A percentile compares a stretch with the other conserved stretches of the same genome.
These are phyloP conservation scores for Paraurostyla sp. DNA, from an alignment of 73 alveolate species.

Conservation along the genomic window DNA sequence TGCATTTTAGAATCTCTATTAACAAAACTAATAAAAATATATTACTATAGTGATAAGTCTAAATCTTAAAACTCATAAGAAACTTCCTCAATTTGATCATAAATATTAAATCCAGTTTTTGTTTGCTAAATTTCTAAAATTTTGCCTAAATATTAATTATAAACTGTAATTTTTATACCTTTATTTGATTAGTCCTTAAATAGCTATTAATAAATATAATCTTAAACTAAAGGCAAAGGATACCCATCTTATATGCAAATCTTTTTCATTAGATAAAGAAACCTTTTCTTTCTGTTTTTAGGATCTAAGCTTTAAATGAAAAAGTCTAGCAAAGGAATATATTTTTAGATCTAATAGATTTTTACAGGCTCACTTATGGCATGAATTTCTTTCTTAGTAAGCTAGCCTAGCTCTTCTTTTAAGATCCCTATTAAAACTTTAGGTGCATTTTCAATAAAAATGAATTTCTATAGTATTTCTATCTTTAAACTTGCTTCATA, in stretches of 20 bases:
- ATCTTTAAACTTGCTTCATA: constrained; percentile 1
- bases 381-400: constrained; percentile 30
- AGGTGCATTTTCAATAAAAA: constrained; percentile 26
- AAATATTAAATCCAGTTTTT: background rate
- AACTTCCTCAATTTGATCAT: background rate
- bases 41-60: background rate
- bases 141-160: too few relatives aligned
- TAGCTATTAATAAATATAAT: background rate
- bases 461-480: background rate
- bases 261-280: background rate
- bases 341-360: constrained; percentile 22
- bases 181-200: background rate
- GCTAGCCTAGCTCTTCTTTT: constrained; percentile 13
- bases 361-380: constrained; percentile 19
- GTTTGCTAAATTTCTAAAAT: background rate
- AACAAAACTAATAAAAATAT: background rate
- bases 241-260: constrained; percentile 19
- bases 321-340: background rate
- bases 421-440: constrained; percentile 3
- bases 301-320: background rate
- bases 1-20: background rate
- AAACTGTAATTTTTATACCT: too few relatives aligned
- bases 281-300: background rate
- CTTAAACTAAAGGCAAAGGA: constrained; percentile 5
- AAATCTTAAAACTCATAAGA: constrained; percentile 19